A percentile compares a stretch with the other conserved stretches of the same genome.
These are phyloP conservation scores for Sporobolomyces pararoseus DNA, from an alignment of 768 basidiomycete genomes.

Conservation along the genomic window DNA sequence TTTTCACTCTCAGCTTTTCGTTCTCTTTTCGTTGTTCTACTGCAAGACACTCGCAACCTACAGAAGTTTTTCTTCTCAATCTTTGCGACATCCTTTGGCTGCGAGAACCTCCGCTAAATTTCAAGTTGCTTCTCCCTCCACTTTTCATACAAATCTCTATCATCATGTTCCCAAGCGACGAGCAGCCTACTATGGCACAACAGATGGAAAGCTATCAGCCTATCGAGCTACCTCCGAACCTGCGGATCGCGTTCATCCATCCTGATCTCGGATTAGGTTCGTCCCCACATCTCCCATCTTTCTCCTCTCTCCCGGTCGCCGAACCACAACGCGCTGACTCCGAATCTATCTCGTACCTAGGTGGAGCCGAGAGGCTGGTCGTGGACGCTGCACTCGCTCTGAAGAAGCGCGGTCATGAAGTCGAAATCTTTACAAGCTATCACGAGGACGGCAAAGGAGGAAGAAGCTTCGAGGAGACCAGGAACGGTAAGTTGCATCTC, in stretches of 20 bases:
- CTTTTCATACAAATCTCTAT: not conserved
- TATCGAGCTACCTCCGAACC: slow-evolving; percentile 19
- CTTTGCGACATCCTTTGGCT: too few relatives aligned
- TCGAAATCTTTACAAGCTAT: slow-evolving; percentile 88
- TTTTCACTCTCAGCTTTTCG: not conserved
- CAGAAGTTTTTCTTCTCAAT: not conserved
- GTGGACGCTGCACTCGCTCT: slow-evolving; percentile 91
- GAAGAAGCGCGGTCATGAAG: slow-evolving; percentile 73
- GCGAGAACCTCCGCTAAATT: too few relatives aligned
- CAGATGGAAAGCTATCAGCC: not conserved
- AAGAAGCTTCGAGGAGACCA: slow-evolving; percentile 84
- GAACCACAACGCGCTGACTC: not conserved
- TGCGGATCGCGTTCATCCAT: slow-evolving; percentile 75
- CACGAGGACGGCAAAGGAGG: slow-evolving; percentile 66
- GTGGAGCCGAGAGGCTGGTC: slow-evolving; percentile 89
- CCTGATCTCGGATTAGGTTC: slow-evolving; percentile 91
- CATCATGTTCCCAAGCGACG: slow-evolving; percentile 5
- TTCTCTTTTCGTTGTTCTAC: not conserved
- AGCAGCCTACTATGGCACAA: not conserved
- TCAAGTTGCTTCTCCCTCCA: too few relatives aligned
- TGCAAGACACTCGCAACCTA: too few relatives aligned
- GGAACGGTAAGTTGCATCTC: slow-evolving; percentile 60
- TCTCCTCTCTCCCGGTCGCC: not conserved
- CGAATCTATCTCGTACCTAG: slow-evolving; percentile 51
- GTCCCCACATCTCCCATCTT: slow-evolving; percentile 10